phyloP scores from a whole-genome alignment of 345 rosid genomes.

The Anacardium occidentale region DNA sequence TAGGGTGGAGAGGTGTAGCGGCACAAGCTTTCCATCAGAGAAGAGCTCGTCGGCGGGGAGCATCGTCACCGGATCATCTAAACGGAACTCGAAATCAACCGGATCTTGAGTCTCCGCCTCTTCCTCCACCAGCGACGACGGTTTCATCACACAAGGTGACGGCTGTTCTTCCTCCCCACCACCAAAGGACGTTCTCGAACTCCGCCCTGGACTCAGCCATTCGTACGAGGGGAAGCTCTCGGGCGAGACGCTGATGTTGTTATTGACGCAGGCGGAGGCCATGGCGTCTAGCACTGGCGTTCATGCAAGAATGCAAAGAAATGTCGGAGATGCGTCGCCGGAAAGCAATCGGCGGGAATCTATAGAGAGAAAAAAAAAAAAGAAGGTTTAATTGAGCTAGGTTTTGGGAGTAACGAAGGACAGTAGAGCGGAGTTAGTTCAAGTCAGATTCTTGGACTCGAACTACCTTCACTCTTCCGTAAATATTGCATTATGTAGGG shows the following conservation, averaged over 20 bases:
- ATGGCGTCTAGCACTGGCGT: background rate
- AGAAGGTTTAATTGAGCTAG: background rate
- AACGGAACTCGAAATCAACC: slow-evolving; percentile 78
- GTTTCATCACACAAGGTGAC: slow-evolving; percentile 23
- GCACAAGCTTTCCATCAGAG: slow-evolving; percentile 80
- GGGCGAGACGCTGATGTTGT: slow-evolving; percentile 55
- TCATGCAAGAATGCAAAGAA: background rate
- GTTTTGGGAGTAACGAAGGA: background rate
- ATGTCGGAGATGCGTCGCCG: background rate
- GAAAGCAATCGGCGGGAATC: background rate
- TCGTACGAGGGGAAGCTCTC: slow-evolving; percentile 57
- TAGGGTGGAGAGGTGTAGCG: slow-evolving; percentile 48
- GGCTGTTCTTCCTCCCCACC: slow-evolving; percentile 48
- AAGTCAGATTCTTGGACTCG: background rate
- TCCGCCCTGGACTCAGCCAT: slow-evolving; percentile 52
- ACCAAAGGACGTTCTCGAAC: slow-evolving; percentile 51
- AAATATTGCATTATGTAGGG: background rate
- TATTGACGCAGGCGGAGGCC: slow-evolving; percentile 91
- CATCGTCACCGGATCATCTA: slow-evolving; percentile 78
- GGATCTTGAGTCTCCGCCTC: slow-evolving; percentile 24
- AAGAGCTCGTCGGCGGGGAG: slow-evolving; percentile 92
- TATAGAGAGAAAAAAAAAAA: background rate
- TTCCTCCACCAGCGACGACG: slow-evolving; percentile 6
- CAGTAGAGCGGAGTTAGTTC: background rate
- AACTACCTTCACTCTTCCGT: background rate